These are phyloP conservation scores for Phytopythium montanum DNA, from an alignment of 352 stramenopile genomes.

Conservation along the genomic window DNA sequence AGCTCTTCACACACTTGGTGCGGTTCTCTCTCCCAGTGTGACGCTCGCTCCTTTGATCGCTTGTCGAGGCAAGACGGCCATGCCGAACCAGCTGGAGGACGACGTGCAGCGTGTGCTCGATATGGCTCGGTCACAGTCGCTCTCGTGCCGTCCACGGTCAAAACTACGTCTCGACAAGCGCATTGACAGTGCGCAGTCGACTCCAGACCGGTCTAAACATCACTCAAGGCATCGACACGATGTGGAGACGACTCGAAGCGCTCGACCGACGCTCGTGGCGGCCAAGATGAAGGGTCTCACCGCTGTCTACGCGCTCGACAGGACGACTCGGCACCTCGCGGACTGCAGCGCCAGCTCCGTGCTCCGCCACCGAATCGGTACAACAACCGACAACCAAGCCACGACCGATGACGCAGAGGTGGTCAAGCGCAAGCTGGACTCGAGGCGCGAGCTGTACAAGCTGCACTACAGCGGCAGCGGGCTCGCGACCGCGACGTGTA, in stretches of 20 bases:
- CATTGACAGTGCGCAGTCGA: not conserved
- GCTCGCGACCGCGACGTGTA: slow-evolving; percentile 20
- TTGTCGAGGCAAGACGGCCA: not conserved
- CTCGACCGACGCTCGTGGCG: slow-evolving; percentile 15
- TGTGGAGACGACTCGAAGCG: not conserved
- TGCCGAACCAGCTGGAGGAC: slow-evolving; percentile 38
- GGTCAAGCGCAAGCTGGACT: slow-evolving; percentile 30
- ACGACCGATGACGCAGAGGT: slow-evolving; percentile 14
- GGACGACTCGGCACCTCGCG: slow-evolving; percentile 17
- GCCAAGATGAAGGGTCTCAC: slow-evolving; percentile 26
- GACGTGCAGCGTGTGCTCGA: slow-evolving; percentile 54
- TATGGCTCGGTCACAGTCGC: slow-evolving; percentile 29
- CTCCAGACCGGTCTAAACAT: too few species aligned
- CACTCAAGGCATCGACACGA: slow-evolving; percentile 26
- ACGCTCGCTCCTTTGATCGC: too few species aligned
- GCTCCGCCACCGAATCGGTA: slow-evolving; percentile 1
- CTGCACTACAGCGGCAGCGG: slow-evolving; percentile 39
- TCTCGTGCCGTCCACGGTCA: slow-evolving; percentile 9
- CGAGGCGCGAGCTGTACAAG: slow-evolving; percentile 39
- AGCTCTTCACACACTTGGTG: too few species aligned
- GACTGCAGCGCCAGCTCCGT: slow-evolving; percentile 18
- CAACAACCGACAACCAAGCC: slow-evolving; percentile 1
- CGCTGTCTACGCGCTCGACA: slow-evolving; percentile 32
- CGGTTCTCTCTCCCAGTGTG: too few species aligned
- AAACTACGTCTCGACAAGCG: slow-evolving; percentile 1